These are phyloP conservation scores for Melianthus villosus DNA, from an alignment of 441 rosid species.

Conservation along the genomic window DNA sequence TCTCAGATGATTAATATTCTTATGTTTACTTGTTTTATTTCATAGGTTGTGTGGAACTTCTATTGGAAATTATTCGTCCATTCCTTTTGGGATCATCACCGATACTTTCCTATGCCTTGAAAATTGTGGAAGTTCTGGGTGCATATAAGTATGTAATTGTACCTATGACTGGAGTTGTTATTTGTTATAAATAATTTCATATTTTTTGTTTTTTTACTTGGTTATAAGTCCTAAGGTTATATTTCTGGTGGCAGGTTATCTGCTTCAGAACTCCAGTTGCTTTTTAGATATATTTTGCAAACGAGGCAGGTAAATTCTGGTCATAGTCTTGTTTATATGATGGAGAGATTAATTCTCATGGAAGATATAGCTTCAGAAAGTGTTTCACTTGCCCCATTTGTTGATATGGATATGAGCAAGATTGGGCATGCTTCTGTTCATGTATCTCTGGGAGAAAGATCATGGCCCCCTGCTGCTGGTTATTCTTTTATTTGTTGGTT, in stretches of 20 bases:
- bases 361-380: slow-evolving; percentile 65
- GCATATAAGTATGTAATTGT: slow-evolving; percentile 65
- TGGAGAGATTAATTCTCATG: slow-evolving; percentile 75
- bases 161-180: slow-evolving; percentile 6
- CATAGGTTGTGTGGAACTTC: slow-evolving; percentile 90
- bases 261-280: slow-evolving; percentile 74
- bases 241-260: slow-evolving; percentile 66
- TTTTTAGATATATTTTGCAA: slow-evolving; percentile 74
- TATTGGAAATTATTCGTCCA: slow-evolving; percentile 82
- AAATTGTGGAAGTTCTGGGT: slow-evolving; percentile 94
- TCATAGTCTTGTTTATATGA: slow-evolving; percentile 67
- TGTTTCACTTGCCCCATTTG: slow-evolving; percentile 74
- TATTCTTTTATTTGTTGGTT: slow-evolving; percentile 96
- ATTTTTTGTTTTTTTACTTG: slow-evolving; percentile 7
- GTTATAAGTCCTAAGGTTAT: slow-evolving; percentile 13
- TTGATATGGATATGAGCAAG: slow-evolving; percentile 89
- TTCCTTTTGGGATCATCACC: slow-evolving; percentile 83
- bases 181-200: slow-evolving; percentile 6
- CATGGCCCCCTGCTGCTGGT: slow-evolving; percentile 99
- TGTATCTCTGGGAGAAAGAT: slow-evolving; percentile 94
- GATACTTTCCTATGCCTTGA: slow-evolving; percentile 65
- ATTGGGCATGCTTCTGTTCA: slow-evolving; percentile 87
- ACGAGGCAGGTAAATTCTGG: slow-evolving; percentile 72
- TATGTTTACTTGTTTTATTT: slow-evolving; percentile 8
- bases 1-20: slow-evolving; percentile 8